phyloP scores from a whole-genome alignment of 164 flowering plant genomes.

The Sedum album region DNA sequence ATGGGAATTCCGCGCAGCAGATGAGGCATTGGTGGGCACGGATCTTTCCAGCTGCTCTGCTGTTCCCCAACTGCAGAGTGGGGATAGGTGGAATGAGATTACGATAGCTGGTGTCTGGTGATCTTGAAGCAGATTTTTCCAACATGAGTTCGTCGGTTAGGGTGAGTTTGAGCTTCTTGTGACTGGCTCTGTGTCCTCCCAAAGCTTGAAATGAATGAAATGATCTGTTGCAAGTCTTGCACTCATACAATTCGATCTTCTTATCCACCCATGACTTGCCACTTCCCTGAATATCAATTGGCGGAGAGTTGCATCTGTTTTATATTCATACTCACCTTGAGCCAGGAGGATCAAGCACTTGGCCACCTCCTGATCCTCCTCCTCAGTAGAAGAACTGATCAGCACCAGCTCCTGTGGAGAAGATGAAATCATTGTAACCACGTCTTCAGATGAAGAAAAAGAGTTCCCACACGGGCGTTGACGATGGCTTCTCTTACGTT shows the following conservation, averaged over 20 bases:
- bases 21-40: background rate
- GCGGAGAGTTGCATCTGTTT: background rate
- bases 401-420: background rate
- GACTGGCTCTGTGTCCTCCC: background rate
- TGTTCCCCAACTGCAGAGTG: background rate
- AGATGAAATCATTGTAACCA: background rate
- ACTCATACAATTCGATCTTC: background rate
- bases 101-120: background rate
- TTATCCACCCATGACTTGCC: constrained; percentile 1
- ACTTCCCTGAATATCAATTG: background rate
- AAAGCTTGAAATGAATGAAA: background rate
- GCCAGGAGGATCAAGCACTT: background rate
- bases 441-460: background rate
- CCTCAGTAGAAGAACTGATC: constrained; percentile 8
- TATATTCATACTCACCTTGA: background rate
- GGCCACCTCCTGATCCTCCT: background rate
- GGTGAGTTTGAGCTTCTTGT: background rate
- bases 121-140: too few species aligned
- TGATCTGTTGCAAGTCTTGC: background rate
- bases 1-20: background rate
- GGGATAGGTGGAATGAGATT: background rate
- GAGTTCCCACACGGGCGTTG: background rate
- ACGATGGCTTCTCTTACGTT: background rate
- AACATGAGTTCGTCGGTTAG: background rate
- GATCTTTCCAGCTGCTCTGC: background rate